phyloP scores from a whole-genome alignment of 129 eudicot species.

The Pulicaria dysenterica region DNA sequence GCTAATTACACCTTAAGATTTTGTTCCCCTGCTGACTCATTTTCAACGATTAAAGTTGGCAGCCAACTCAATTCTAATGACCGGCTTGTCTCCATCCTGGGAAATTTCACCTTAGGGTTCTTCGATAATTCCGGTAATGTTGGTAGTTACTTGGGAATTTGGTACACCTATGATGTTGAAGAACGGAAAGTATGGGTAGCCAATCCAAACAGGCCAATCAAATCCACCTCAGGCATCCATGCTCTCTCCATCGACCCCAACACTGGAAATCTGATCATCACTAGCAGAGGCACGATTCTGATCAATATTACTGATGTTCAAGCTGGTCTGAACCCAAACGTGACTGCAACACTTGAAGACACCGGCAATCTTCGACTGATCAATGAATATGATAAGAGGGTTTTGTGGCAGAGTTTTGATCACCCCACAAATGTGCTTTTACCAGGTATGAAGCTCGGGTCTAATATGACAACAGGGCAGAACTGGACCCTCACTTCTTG shows the following conservation, averaged over 20 bases:
- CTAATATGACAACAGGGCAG: conserved; percentile 10
- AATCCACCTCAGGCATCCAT: conserved; percentile 17
- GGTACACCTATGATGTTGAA: conserved; percentile 26
- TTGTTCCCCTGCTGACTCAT: conserved; percentile 33
- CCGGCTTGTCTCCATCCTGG: conserved; percentile 25
- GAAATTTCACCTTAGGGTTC: conserved; percentile 41
- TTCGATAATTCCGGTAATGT: neutral
- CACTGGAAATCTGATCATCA: conserved; percentile 36
- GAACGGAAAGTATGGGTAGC: conserved; percentile 43
- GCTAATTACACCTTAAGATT: conserved; percentile 43
- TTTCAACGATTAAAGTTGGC: conserved; percentile 25
- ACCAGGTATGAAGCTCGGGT: conserved; percentile 49
- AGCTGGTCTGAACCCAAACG: conserved; percentile 23
- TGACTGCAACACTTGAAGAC: conserved; percentile 25
- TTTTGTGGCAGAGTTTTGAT: conserved; percentile 49
- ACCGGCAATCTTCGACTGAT: conserved; percentile 37
- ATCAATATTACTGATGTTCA: conserved; percentile 28
- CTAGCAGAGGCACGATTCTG: neutral
- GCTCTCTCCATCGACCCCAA: conserved; percentile 25
- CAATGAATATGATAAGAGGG: conserved; percentile 5
- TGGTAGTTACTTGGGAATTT: conserved; percentile 37
- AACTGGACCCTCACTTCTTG: conserved; percentile 38
- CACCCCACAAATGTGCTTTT: conserved; percentile 33
- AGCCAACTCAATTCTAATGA: conserved; percentile 25
- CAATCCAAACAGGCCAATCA: conserved; percentile 40